A percentile compares a stretch with the other conserved stretches of the same genome.
Conservation (phyloP, 2,329 filamentous ascomycete species). For the Macroventuria anomochaeta region DNA sequence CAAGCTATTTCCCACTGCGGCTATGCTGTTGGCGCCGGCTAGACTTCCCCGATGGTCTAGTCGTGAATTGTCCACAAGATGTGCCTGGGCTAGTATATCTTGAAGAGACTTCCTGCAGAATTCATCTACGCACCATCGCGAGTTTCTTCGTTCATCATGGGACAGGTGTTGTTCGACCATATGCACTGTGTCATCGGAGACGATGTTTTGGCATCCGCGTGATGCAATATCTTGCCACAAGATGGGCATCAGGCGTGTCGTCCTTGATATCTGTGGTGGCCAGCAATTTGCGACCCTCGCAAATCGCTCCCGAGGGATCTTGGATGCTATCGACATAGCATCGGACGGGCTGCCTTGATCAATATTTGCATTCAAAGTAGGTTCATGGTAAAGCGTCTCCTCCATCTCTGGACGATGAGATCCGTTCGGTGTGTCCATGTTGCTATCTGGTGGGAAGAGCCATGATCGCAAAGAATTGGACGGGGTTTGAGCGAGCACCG, state of each 20-base stretch:
- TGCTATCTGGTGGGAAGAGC: conserved; percentile 45
- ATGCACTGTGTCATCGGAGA: conserved; percentile 32
- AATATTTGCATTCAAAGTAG: conserved; percentile 30
- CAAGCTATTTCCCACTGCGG: conserved; percentile 37
- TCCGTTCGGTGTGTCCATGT: conserved; percentile 34
- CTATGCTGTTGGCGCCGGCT: conserved; percentile 42
- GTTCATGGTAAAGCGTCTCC: conserved; percentile 40
- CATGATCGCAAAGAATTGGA: conserved; percentile 47
- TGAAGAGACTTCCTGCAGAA: conserved; percentile 52
- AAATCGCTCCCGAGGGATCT: conserved; percentile 49
- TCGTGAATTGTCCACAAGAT: conserved; percentile 26
- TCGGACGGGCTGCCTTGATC: conserved; percentile 44
- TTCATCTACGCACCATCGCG: conserved; percentile 47
- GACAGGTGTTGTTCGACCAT: background rate
- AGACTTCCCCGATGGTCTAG: conserved; percentile 41
- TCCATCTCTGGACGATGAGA: conserved; percentile 42
- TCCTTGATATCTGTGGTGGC: conserved; percentile 43
- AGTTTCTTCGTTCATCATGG: conserved; percentile 29
- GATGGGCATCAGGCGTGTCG: conserved; percentile 42
- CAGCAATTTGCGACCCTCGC: conserved; percentile 50
- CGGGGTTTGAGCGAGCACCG: conserved; percentile 44
- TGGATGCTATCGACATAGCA: conserved; percentile 47
- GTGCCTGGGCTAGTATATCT: conserved; percentile 34
- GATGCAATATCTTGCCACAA: conserved; percentile 45
- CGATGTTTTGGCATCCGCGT: conserved; percentile 44